These are phyloP conservation scores for Beta corolliflora DNA, from an alignment of 179 eudicot species.

Conservation along the genomic window DNA sequence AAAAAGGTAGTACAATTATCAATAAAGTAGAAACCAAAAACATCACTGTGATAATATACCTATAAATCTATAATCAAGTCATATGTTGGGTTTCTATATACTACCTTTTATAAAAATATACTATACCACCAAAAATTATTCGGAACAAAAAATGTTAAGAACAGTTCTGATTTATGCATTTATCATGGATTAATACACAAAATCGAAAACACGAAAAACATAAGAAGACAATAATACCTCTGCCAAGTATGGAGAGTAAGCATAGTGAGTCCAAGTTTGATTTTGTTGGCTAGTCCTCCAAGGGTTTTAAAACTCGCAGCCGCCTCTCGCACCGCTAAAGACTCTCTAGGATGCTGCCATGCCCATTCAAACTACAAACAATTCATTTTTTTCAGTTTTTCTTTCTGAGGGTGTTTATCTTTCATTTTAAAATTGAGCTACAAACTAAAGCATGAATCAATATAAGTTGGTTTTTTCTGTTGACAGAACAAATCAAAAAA, in stretches of 20 bases:
- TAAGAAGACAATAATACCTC: conserved; percentile 39
- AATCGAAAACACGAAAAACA: neutral
- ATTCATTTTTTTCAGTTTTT: neutral
- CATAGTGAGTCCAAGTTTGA: conserved; percentile 80
- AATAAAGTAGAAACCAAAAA: no score
- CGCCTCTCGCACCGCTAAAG: conserved; percentile 60
- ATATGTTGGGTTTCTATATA: no score
- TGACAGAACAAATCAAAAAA: neutral
- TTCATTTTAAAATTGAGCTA: neutral
- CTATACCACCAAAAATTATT: no score
- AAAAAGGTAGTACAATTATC: no score
- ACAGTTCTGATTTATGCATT: no score
- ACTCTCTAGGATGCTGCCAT: conserved; percentile 92
- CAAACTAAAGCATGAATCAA: neutral
- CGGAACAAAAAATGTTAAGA: no score
- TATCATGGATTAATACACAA: neutral
- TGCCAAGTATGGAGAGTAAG: conserved; percentile 79
- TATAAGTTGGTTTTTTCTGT: neutral
- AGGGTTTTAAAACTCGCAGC: conserved; percentile 72
- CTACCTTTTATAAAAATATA: no score
- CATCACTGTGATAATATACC: no score
- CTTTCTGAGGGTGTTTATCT: neutral
- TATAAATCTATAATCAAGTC: no score
- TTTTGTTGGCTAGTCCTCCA: conserved; percentile 75
- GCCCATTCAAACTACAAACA: conserved; percentile 89